These are phyloP conservation scores for Chytridium lagenaria DNA, from an alignment of 371 early-diverging fungal genomes.

Conservation along the genomic window DNA sequence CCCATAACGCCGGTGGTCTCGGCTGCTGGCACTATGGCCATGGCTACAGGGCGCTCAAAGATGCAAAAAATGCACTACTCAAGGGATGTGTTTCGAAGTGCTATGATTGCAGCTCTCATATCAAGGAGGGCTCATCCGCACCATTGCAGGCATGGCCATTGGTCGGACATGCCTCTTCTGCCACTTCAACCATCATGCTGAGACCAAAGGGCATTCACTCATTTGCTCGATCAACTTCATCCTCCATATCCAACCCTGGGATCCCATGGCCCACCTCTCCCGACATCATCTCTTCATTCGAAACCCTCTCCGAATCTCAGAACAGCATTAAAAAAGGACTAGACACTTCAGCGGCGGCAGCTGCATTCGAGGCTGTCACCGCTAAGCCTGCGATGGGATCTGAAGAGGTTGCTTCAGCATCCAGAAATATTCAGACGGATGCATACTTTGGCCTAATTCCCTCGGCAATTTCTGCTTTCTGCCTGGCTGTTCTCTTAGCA, in stretches of 20 bases:
- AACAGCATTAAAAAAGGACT: background rate
- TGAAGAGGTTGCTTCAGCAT: background rate
- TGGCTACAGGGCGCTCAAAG: background rate
- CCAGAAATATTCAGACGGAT: background rate
- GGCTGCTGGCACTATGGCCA: background rate
- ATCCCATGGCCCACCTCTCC: constrained; percentile 17
- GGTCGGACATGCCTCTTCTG: background rate
- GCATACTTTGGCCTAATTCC: constrained; percentile 3
- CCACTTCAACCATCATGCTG: background rate
- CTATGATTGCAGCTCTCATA: constrained; percentile 11
- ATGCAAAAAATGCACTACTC: background rate
- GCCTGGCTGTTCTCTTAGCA: constrained; percentile 1
- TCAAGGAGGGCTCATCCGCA: background rate
- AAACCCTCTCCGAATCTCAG: background rate
- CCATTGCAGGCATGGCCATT: background rate
- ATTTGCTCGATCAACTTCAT: background rate
- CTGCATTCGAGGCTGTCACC: background rate
- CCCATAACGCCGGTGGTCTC: background rate
- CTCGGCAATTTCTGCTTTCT: constrained; percentile 12
- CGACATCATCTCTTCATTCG: background rate
- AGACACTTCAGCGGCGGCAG: background rate
- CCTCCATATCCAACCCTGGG: background rate
- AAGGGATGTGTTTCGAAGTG: background rate
- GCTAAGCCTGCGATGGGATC: background rate
- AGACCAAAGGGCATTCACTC: background rate